phyloP scores from a whole-genome alignment of 2,329 filamentous ascomycete genomes.

The Pyrenophora seminiperda region DNA sequence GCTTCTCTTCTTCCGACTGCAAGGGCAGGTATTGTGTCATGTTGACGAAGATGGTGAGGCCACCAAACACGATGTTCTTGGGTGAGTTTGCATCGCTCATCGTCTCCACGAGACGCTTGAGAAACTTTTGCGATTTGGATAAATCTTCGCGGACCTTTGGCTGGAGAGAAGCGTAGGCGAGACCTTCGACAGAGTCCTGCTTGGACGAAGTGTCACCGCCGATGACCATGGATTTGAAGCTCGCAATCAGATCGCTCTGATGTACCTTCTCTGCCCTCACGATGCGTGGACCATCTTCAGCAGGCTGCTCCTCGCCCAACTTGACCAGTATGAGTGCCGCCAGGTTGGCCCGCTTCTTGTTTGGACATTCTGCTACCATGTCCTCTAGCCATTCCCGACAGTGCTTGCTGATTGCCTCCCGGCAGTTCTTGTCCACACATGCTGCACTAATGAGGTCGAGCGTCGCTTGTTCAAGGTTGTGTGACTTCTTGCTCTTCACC shows the following conservation, averaged over 20 bases:
- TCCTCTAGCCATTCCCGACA: constrained; percentile 87
- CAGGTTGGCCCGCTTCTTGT: constrained; percentile 59
- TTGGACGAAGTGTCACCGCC: constrained; percentile 62
- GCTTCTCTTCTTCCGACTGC: constrained; percentile 87
- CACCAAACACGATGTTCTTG: constrained; percentile 76
- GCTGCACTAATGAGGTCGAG: constrained; percentile 90
- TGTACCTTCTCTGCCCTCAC: constrained; percentile 41
- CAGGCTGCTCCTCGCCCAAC: constrained; percentile 51
- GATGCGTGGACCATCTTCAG: constrained; percentile 38
- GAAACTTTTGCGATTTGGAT: constrained; percentile 68
- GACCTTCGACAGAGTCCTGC: constrained; percentile 81
- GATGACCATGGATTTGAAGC: constrained; percentile 68
- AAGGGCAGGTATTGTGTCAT: constrained; percentile 79
- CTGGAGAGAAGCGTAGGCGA: constrained; percentile 89
- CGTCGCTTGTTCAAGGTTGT: constrained; percentile 82
- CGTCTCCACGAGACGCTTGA: constrained; percentile 70
- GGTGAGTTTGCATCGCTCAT: constrained; percentile 52
- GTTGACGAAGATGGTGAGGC: constrained; percentile 83
- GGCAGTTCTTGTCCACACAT: constrained; percentile 81
- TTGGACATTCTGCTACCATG: constrained; percentile 73
- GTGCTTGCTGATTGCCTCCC: constrained; percentile 82
- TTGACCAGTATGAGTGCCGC: constrained; percentile 62
- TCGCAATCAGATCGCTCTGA: constrained; percentile 58
- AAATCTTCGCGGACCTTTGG: constrained; percentile 84
- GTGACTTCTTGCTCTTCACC: constrained; percentile 80